These are phyloP conservation scores for Neonectria magnoliae DNA, from an alignment of 2,329 filamentous ascomycete species.

Conservation along the genomic window DNA sequence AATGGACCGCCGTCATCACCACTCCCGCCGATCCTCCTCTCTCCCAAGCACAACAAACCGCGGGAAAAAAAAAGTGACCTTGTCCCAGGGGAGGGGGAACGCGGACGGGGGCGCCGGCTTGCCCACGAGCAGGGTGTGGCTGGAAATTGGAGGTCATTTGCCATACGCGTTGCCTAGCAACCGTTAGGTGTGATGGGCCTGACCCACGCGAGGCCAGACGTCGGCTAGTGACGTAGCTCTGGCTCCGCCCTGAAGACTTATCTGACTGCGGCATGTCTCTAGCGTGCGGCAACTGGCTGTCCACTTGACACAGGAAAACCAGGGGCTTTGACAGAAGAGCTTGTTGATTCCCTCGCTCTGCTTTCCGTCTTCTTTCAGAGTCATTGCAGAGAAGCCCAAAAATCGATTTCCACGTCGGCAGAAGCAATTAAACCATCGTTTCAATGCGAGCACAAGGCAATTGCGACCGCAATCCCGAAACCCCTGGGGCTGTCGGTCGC, in stretches of 20 bases:
- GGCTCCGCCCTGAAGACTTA: slow-evolving; percentile 16
- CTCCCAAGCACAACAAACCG: neutral
- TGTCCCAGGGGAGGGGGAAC: neutral
- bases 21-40: slow-evolving; percentile 9
- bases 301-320: neutral
- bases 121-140: slow-evolving; percentile 10
- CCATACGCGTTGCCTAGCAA: slow-evolving; percentile 37
- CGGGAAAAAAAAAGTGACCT: neutral
- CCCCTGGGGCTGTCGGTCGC: slow-evolving; percentile 15
- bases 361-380: neutral
- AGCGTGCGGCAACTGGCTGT: slow-evolving; percentile 7
- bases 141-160: slow-evolving; percentile 27
- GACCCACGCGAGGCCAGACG: slow-evolving; percentile 28
- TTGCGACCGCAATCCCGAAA: slow-evolving; percentile 2
- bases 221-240: slow-evolving; percentile 44
- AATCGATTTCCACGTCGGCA: slow-evolving; percentile 6
- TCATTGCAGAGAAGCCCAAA: neutral
- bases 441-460: neutral
- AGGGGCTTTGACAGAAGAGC: neutral
- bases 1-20: slow-evolving; percentile 23
- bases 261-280: slow-evolving; percentile 11
- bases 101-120: neutral
- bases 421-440: slow-evolving; percentile 5
- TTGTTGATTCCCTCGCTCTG: neutral
- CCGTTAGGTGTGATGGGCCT: slow-evolving; percentile 24